Conservation (phyloP, 2,329 filamentous ascomycete species). For the Alternaria sp. region DNA sequence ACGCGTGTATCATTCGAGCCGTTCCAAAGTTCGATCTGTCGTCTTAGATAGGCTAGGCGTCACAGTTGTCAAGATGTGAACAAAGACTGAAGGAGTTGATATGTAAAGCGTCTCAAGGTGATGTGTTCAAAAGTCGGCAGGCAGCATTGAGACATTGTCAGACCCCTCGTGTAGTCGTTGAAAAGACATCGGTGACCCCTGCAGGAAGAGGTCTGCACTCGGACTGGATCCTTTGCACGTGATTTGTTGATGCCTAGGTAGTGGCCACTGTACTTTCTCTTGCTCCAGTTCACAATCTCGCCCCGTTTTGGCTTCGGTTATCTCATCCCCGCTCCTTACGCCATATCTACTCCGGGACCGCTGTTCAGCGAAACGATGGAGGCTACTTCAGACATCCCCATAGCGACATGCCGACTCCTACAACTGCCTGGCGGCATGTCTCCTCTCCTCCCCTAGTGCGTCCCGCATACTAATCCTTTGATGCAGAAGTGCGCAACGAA, state of each 20-base stretch:
- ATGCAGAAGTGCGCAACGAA: background rate
- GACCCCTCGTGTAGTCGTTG: background rate
- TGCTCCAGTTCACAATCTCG: background rate
- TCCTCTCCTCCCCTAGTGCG: no score
- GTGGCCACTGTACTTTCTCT: background rate
- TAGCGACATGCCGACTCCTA: background rate
- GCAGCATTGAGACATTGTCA: background rate
- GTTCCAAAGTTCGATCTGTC: accelerated
- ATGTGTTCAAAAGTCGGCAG: background rate
- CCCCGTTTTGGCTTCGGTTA: background rate
- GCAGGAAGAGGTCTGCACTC: background rate
- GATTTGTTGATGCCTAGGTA: background rate
- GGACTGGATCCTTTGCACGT: background rate
- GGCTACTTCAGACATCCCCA: background rate
- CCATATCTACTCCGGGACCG: background rate
- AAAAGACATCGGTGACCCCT: background rate
- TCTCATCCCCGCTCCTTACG: background rate
- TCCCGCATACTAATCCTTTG: background rate
- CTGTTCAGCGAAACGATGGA: background rate
- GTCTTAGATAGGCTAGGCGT: background rate
- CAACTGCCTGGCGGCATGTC: background rate
- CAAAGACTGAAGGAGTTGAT: background rate
- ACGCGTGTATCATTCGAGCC: no score
- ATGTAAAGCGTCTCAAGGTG: background rate
- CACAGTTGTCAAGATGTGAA: background rate